These are phyloP conservation scores for Lepidium sativum DNA, from an alignment of 345 rosid genomes.

Conservation along the genomic window DNA sequence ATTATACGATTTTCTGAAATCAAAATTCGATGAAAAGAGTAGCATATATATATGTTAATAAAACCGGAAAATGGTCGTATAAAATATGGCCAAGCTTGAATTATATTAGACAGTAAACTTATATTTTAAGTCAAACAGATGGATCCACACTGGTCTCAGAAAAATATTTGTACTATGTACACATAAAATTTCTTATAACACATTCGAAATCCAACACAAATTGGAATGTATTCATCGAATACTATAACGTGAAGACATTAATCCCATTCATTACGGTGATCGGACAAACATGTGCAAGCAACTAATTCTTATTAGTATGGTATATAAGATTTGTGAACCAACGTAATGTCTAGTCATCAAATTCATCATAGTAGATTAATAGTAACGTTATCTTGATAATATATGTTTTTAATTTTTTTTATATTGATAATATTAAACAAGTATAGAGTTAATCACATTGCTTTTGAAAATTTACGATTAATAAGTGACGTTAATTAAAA, in stretches of 20 bases:
- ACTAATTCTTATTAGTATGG: background rate
- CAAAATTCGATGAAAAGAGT: too few species aligned
- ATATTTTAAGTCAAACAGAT: background rate
- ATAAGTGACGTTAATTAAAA: too few species aligned
- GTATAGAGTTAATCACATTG: too few species aligned
- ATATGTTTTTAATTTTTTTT: too few species aligned
- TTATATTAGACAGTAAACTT: background rate
- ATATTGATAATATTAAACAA: background rate
- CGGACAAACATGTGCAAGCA: background rate
- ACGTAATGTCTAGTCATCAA: slow-evolving; percentile 21
- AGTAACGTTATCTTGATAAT: background rate
- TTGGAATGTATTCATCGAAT: background rate
- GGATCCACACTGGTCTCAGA: background rate
- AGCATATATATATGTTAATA: background rate
- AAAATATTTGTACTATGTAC: background rate
- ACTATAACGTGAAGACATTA: slow-evolving; percentile 1
- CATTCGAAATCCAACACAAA: background rate
- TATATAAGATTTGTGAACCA: background rate
- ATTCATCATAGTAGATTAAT: background rate
- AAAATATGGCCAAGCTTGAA: background rate
- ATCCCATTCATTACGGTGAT: background rate
- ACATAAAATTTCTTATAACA: background rate
- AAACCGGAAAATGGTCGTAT: background rate
- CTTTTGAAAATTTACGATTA: too few species aligned
- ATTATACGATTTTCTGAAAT: too few species aligned